Evolutionary conservation across 179 eudicot genomes (phyloP), one percentile per base, ranked within the genome.

Genomic region (Dionaea muscipula): DNA sequence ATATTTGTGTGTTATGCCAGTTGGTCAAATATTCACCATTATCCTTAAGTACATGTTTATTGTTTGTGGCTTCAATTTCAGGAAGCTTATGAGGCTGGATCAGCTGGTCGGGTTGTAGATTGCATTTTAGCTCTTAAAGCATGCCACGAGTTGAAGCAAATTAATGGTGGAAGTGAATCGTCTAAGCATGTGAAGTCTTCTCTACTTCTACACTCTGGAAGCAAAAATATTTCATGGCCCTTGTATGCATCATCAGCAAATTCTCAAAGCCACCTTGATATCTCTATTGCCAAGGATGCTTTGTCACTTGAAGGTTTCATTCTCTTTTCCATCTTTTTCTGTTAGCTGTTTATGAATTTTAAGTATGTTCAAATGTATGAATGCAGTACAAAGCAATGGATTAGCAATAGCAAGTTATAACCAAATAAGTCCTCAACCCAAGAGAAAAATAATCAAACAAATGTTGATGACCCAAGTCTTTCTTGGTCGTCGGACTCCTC

Each of bases 71-170:
- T 47, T 45, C 41, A 7, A n/a, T 27, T 36, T 53, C 65, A 88
- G 99, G 96, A 88, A 27, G 78, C 72, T 55, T 45, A 84, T 47
- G 86, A 81, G 69, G 75, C 71, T 46, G 95, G 93, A 46, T 88
- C 96, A 38, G 77, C 80, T 20, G 70, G 66, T 15, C 82, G 81
- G 68, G 74, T 93, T 26, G 94, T 83, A 46, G 95, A 93, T 57
- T 93, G 99, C 71, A 66, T 93, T 63, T 64, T 93, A 68, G 84
- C 76, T 16, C 85, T 93, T 9, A 88, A 81, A 73, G 74, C 80
- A 51, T 88, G 77, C 61, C 74, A 88, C 71, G 93, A 93, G 60
- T 73, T 87, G 95, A 93, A 16, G 43, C n/a, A 39, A 16, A 15
- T 39, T 1, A 75, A 77, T 28, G 82, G 86, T 57, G 91, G 94